phyloP scores from a whole-genome alignment of 176 grass and related monocot species.

The Avena eriantha region DNA sequence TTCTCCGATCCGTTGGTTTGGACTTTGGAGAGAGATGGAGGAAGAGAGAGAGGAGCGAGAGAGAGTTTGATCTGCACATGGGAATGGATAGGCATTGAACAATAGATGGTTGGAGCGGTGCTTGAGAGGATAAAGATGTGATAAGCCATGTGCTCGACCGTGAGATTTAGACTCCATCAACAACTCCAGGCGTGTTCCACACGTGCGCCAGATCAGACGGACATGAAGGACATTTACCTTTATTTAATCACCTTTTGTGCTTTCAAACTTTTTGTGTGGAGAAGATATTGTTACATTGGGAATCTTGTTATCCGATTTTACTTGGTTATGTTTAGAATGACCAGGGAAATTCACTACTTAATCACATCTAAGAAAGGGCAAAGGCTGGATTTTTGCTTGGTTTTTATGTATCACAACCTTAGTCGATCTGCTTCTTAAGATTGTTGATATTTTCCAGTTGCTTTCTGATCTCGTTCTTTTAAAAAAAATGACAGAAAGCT shows the following conservation, averaged over 20 bases:
- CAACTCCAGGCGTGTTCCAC: background rate
- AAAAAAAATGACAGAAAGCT: slow-evolving; percentile 65
- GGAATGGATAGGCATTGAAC: background rate
- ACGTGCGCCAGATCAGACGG: background rate
- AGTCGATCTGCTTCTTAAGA: slow-evolving; percentile 13
- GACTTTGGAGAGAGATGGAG: background rate
- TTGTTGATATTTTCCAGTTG: slow-evolving; percentile 15
- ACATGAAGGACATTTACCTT: background rate
- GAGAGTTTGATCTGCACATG: background rate
- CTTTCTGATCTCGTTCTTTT: slow-evolving; percentile 39
- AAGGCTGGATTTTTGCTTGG: slow-evolving; percentile 9
- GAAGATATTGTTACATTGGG: slow-evolving; percentile 26
- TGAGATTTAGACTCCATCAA: background rate
- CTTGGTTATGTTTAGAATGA: background rate
- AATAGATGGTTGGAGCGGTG: background rate
- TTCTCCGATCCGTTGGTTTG: background rate
- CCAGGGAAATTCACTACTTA: background rate
- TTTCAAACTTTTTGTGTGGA: slow-evolving; percentile 29
- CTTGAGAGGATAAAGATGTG: background rate
- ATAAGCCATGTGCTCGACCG: background rate
- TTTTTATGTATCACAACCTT: slow-evolving; percentile 23
- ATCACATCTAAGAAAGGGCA: slow-evolving; percentile 31
- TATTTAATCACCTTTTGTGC: background rate
- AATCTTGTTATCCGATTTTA: background rate
- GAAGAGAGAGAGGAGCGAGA: background rate